A percentile compares a stretch with the other conserved stretches of the same genome.
Conservation (phyloP, 208 protist species). For the Plasmodiophora brassicae region DNA sequence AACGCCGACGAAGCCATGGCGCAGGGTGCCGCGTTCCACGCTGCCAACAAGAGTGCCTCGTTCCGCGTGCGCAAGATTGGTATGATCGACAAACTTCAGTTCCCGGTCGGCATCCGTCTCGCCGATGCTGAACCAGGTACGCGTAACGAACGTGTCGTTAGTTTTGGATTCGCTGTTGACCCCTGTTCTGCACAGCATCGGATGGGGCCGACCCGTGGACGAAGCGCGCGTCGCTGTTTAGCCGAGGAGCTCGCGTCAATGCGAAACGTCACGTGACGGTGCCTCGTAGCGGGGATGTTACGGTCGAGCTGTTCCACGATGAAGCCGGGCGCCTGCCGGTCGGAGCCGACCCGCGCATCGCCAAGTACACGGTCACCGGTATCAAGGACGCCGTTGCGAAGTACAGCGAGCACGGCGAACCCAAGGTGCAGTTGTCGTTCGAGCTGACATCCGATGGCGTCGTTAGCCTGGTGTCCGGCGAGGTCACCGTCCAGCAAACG, state of each 20-base stretch:
- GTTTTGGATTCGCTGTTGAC: background rate
- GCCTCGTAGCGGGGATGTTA: background rate
- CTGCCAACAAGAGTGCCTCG: constrained; percentile 21
- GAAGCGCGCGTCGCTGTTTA: background rate
- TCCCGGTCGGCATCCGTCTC: constrained; percentile 14
- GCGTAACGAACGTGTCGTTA: background rate
- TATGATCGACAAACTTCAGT: constrained; percentile 12
- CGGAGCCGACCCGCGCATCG: background rate
- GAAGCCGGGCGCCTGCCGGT: background rate
- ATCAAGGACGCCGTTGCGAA: background rate
- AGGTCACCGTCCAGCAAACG: background rate
- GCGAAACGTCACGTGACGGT: background rate
- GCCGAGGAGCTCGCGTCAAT: background rate
- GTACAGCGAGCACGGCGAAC: background rate
- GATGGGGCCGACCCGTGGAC: background rate
- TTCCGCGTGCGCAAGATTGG: constrained; percentile 41
- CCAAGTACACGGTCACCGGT: constrained; percentile 4
- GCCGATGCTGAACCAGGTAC: background rate
- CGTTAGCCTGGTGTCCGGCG: background rate
- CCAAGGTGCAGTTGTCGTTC: background rate
- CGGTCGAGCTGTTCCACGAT: constrained; percentile 14
- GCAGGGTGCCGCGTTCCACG: constrained; percentile 5
- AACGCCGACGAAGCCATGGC: constrained; percentile 31
- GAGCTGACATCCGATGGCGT: background rate
- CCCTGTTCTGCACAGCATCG: background rate